Evolutionary conservation across 371 early-diverging fungal species (phyloP).

Genomic region (Phascolomyces articulosus): DNA sequence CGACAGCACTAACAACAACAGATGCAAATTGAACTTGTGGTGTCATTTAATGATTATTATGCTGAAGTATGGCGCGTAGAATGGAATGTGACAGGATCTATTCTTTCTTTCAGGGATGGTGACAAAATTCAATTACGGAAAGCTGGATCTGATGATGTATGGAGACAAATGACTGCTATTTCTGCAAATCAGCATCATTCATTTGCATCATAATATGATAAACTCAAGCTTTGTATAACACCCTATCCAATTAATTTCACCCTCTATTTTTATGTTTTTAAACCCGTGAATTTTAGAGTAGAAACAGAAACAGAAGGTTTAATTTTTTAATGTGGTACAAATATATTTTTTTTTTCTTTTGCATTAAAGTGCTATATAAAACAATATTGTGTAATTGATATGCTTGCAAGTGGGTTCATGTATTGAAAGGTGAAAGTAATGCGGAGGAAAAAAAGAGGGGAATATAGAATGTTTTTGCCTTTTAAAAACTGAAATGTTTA

Average conservation of each 20-base stretch:
- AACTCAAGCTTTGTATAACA: too few relatives aligned
- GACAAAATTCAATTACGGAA: constrained; percentile 91
- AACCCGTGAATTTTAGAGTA: too few relatives aligned
- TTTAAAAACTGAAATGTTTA: background rate
- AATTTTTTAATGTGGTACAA: too few relatives aligned
- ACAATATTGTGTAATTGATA: too few relatives aligned
- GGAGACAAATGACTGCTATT: constrained; percentile 72
- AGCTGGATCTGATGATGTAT: constrained; percentile 64
- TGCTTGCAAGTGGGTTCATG: too few relatives aligned
- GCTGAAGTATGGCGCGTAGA: constrained; percentile 89
- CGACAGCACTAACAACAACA: constrained; percentile 16
- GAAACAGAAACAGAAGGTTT: too few relatives aligned
- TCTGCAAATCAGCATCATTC: constrained; percentile 43
- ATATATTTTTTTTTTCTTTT: too few relatives aligned
- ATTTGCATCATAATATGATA: background rate
- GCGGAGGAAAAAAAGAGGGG: too few relatives aligned
- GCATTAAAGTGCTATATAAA: too few relatives aligned
- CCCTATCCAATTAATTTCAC: too few relatives aligned
- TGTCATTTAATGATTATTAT: constrained; percentile 69
- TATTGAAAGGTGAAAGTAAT: too few relatives aligned
- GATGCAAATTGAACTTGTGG: constrained; percentile 62
- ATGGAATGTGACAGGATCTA: constrained; percentile 95
- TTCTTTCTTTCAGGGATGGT: constrained; percentile 90
- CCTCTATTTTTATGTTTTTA: too few relatives aligned
- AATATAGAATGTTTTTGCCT: background rate